These are phyloP conservation scores for Dactylis glomerata DNA, from an alignment of 176 grass and related monocot genomes.

Conservation along the genomic window DNA sequence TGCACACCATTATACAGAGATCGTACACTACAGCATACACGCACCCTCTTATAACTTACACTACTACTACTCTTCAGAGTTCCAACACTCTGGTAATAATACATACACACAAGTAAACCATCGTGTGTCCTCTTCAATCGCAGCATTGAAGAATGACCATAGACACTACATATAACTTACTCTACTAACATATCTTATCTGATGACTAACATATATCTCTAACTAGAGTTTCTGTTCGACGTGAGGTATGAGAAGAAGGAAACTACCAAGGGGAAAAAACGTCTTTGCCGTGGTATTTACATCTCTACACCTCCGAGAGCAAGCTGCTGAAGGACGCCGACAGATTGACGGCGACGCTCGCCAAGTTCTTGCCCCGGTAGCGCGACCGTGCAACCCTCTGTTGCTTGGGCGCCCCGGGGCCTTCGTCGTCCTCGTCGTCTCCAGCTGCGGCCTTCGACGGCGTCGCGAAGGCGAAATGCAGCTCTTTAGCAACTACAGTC, in stretches of 20 bases:
- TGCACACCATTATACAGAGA: slow-evolving; percentile 25
- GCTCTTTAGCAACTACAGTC: slow-evolving; percentile 62
- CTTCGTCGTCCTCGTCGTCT: background rate
- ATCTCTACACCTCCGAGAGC: slow-evolving; percentile 29
- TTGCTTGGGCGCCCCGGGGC: slow-evolving; percentile 68
- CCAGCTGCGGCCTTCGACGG: slow-evolving; percentile 38
- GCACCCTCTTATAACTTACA: slow-evolving; percentile 22
- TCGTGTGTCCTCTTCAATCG: slow-evolving; percentile 61
- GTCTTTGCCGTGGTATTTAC: slow-evolving; percentile 37
- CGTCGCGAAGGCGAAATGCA: slow-evolving; percentile 72
- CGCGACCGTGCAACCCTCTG: slow-evolving; percentile 55
- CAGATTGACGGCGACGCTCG: slow-evolving; percentile 49
- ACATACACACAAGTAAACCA: background rate
- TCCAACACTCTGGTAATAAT: background rate
- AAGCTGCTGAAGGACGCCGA: slow-evolving; percentile 37
- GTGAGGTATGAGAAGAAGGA: slow-evolving; percentile 26
- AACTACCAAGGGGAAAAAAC: slow-evolving; percentile 13
- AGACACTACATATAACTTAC: slow-evolving; percentile 28
- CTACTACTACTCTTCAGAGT: slow-evolving; percentile 1
- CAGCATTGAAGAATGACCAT: slow-evolving; percentile 65
- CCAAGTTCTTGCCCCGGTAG: slow-evolving; percentile 36
- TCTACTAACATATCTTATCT: slow-evolving; percentile 11
- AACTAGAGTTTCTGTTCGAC: slow-evolving; percentile 22
- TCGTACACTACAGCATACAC: background rate
- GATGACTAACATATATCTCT: background rate